These are phyloP conservation scores for Vicia sativa DNA, from an alignment of 306 rosid species.

Conservation along the genomic window DNA sequence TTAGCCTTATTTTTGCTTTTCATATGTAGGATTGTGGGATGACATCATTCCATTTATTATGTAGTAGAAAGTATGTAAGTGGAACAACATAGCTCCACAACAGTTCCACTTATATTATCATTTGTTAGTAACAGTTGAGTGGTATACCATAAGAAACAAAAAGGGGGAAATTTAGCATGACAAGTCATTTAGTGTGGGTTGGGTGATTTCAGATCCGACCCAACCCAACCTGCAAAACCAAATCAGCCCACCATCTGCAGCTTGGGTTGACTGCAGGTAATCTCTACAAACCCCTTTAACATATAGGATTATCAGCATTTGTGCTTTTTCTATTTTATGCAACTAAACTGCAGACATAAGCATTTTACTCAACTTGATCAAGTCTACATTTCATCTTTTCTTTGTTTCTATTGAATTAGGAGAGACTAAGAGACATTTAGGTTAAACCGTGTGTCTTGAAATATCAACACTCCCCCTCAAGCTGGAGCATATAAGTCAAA, in stretches of 20 bases:
- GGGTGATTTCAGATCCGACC: constrained; percentile 11
- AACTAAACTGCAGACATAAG: not conserved
- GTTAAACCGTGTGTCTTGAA: too few species aligned
- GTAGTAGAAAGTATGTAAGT: not conserved
- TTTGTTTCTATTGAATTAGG: too few species aligned
- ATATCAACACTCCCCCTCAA: too few species aligned
- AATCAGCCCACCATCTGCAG: not conserved
- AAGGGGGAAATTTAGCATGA: not conserved
- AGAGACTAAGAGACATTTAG: too few species aligned
- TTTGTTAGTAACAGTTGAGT: not conserved
- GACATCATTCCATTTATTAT: not conserved
- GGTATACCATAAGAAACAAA: not conserved
- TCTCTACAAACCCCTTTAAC: not conserved
- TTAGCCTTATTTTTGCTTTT: constrained; percentile 1
- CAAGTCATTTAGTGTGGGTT: not conserved
- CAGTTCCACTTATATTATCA: not conserved
- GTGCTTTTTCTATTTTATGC: not conserved
- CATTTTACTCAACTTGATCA: not conserved
- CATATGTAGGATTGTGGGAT: not conserved
- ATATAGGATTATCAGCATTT: not conserved
- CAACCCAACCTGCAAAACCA: constrained; percentile 1
- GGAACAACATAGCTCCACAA: not conserved
- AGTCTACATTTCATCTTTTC: constrained; percentile 3
- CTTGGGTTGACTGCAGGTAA: not conserved
- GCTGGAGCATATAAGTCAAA: too few species aligned